phyloP scores from a whole-genome alignment of 768 basidiomycete species.

The Lepiota subincarnata region DNA sequence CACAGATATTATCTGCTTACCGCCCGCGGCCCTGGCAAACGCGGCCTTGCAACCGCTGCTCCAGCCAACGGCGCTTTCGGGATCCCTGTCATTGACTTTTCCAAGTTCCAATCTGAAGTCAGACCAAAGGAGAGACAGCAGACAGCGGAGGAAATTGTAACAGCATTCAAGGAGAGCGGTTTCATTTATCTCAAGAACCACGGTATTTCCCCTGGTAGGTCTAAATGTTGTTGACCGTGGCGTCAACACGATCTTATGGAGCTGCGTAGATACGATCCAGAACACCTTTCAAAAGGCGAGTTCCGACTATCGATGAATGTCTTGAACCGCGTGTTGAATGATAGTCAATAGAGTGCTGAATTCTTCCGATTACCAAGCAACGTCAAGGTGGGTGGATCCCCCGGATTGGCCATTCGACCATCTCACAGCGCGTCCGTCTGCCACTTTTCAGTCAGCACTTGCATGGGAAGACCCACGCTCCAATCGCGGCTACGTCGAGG shows the following conservation, averaged over 20 bases:
- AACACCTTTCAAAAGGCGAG: slow-evolving; percentile 63
- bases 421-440: neutral
- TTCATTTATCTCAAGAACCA: slow-evolving; percentile 78
- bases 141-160: slow-evolving; percentile 65
- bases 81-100: slow-evolving; percentile 80
- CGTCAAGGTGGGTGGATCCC: slow-evolving; percentile 44
- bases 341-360: slow-evolving; percentile 57
- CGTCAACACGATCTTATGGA: neutral
- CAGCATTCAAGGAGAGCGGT: slow-evolving; percentile 75
- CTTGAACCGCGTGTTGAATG: slow-evolving; percentile 5
- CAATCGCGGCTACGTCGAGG: slow-evolving; percentile 78
- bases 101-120: slow-evolving; percentile 49
- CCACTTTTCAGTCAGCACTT: slow-evolving; percentile 44
- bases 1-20: slow-evolving; percentile 19
- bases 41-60: slow-evolving; percentile 25
- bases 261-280: slow-evolving; percentile 40
- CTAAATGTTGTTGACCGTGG: neutral
- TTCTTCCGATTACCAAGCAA: slow-evolving; percentile 69
- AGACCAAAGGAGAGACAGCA: slow-evolving; percentile 44
- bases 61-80: slow-evolving; percentile 33
- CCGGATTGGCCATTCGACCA: neutral
- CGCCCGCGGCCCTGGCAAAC: slow-evolving; percentile 18
- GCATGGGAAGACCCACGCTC: slow-evolving; percentile 84
- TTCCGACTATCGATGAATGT: neutral
- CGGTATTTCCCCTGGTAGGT: slow-evolving; percentile 53